Evolutionary conservation across 768 basidiomycete genomes (phyloP).

Genomic region (Serendipita indica): DNA sequence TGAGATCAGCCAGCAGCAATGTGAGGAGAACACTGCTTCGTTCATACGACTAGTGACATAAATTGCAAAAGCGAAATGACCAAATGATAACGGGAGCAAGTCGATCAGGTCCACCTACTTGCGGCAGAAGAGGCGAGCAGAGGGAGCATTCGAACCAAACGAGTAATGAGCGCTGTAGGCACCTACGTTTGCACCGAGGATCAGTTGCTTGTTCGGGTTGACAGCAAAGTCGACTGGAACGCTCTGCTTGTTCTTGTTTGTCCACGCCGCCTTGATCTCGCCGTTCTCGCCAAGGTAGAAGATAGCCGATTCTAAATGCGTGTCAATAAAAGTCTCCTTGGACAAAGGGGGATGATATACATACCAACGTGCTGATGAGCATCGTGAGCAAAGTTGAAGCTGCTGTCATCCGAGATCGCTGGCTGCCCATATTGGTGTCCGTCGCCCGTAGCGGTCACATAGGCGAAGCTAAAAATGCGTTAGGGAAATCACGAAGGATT

Average conservation of each 20-base stretch:
- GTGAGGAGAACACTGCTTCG: too few species aligned
- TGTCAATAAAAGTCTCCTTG: background rate
- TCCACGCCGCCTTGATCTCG: background rate
- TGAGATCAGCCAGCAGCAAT: too few species aligned
- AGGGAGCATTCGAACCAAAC: background rate
- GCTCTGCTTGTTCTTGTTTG: background rate
- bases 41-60: too few species aligned
- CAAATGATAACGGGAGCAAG: too few species aligned
- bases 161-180: background rate
- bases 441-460: background rate
- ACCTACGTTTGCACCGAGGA: background rate
- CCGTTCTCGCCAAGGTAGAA: background rate
- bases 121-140: slow-evolving; percentile 2
- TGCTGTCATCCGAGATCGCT: background rate
- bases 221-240: background rate
- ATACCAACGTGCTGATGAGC: background rate
- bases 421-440: background rate
- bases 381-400: background rate
- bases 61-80: too few species aligned
- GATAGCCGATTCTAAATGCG: background rate
- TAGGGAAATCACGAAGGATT: too few species aligned
- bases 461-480: background rate
- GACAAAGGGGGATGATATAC: background rate
- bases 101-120: too few species aligned
- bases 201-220: background rate